A percentile compares a stretch with the other conserved stretches of the same genome.
phyloP scores from a whole-genome alignment of 768 basidiomycete genomes.

The Trametes sanguinea region DNA sequence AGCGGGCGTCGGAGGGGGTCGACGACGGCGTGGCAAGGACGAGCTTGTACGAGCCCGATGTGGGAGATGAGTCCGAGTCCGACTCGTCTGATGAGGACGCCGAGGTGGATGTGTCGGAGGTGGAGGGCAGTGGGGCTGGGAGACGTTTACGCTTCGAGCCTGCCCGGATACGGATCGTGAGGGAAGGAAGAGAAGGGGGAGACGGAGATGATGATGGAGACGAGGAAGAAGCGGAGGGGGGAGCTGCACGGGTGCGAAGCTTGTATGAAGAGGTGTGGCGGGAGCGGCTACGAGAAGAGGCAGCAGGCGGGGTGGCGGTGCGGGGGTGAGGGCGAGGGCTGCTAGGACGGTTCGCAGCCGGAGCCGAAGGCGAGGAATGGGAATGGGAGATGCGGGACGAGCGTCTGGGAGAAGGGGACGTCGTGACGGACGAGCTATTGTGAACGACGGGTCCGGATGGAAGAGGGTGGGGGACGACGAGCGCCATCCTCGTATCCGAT shows the following conservation, averaged over 20 bases:
- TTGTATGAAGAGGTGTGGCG: not conserved
- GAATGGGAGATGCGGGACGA: conserved; percentile 11
- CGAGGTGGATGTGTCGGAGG: not conserved
- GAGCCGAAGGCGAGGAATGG: not conserved
- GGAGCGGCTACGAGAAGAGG: not conserved
- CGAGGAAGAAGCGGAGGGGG: not conserved
- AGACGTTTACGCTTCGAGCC: conserved; percentile 7
- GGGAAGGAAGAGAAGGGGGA: not conserved
- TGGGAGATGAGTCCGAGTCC: no score
- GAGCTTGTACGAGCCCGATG: not conserved
- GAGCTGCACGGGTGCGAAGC: conserved; percentile 1
- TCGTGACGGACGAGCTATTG: not conserved
- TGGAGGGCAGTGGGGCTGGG: not conserved
- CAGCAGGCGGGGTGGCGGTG: not conserved
- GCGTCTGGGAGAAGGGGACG: not conserved
- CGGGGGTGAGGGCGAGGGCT: not conserved
- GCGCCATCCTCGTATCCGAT: conserved; percentile 2
- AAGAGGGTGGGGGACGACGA: conserved; percentile 7
- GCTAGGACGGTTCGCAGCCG: not conserved
- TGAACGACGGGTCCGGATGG: not conserved
- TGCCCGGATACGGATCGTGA: not conserved
- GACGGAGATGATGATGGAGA: no score
- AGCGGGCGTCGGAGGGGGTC: not conserved
- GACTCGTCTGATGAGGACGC: not conserved
- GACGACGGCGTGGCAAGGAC: not conserved